Evolutionary conservation across 805 yeast species (phyloP), one percentile per base, ranked within the genome.

Genomic region (Spathaspora girioi): DNA sequence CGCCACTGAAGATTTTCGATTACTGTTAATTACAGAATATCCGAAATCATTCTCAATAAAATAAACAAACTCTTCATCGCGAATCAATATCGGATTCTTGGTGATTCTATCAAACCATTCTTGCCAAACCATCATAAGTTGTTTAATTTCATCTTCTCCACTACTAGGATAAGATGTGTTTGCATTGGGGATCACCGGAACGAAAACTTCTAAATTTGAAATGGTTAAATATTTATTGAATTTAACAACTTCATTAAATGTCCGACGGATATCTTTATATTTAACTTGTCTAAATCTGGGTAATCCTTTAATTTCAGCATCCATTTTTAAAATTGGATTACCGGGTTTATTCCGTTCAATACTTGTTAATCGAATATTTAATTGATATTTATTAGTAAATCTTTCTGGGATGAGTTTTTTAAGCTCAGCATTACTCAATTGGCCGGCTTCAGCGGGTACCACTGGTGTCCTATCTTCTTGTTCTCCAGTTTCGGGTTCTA

Each of bases 181-280:
- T 1, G 94, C 75, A 18, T 76, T 71, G 0, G 98, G 97, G 42
- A 94, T 73, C 5, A 96, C 84, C 0, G 98, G 97, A 3, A 94
- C 91, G 69, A 93, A 91, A 50, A 94, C 92, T 66, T 94, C 98
- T 31, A 93, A 85, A 61, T 91, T 87, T 38, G 96, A 88, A 18
- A 84, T 83, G 51, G 84, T 83, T 55, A 94, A 71, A 63, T 87
- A 93, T 57, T 82, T 83, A 68, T 88, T 89, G 60, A 94, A 81
- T 53, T 83, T 81, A 31, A 80, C 81, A 57, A 91, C 76, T 66
- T 94, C 99, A 53, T 79, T 78, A 63, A 83, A 87, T 0, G 97
- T 85, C 52, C 97, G 80, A 57, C 96, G 82, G 14, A 93, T 72
- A 50, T 85, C 92, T 50, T 83, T 82, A 66, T 87, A 91, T 8